These are phyloP conservation scores for Aspergillus felis DNA, from an alignment of 2,329 filamentous ascomycete genomes.

Conservation along the genomic window DNA sequence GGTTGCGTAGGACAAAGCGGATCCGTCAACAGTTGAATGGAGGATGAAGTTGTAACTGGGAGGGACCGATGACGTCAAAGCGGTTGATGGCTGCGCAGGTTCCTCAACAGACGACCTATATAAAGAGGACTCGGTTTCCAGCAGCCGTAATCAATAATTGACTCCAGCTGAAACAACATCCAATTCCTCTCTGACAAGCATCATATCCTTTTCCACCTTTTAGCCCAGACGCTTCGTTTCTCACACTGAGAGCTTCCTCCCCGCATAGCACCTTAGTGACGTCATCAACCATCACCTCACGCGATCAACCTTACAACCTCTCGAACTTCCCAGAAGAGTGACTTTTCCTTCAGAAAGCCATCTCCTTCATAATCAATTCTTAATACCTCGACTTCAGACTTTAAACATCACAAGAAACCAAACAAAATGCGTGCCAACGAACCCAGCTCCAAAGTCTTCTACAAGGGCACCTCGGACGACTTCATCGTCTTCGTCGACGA, in stretches of 20 bases:
- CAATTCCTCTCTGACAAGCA: neutral
- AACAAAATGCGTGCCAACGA: conserved; percentile 69
- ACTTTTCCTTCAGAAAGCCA: neutral
- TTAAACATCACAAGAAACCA: conserved; percentile 2
- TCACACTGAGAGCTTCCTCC: neutral
- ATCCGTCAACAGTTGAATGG: neutral
- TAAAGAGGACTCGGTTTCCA: neutral
- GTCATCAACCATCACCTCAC: conserved; percentile 13
- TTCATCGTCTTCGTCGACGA: conserved; percentile 56
- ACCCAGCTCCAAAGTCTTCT: conserved; percentile 73
- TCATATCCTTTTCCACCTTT: neutral
- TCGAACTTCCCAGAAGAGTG: neutral
- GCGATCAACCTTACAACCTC: neutral
- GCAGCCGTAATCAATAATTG: neutral
- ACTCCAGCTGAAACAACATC: neutral
- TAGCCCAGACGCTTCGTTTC: neutral
- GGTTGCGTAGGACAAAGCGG: neutral
- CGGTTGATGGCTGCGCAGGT: conserved; percentile 7
- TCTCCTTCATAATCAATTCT: neutral
- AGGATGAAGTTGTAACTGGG: conserved; percentile 3
- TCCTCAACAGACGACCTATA: neutral
- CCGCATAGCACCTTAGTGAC: conserved; percentile 11
- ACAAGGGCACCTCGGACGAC: conserved; percentile 70
- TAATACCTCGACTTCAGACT: conserved; percentile 6
- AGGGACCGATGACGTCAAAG: conserved; percentile 20